Evolutionary conservation across 2,329 filamentous ascomycete genomes (phyloP), one percentile per base, ranked within the genome.

Genomic region (Alternaria burnsii): DNA sequence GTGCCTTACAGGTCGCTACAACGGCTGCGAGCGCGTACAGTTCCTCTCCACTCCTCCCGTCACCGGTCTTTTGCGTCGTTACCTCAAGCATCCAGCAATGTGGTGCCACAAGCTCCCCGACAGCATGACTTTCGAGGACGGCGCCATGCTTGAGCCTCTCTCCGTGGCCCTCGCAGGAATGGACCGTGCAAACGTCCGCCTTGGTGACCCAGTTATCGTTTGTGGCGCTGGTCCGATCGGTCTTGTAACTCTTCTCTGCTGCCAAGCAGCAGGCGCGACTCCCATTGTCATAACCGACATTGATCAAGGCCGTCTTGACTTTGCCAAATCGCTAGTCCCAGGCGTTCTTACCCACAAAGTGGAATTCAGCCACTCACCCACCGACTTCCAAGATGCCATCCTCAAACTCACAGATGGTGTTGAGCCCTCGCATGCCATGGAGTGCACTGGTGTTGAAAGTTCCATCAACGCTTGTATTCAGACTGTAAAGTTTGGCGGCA

Each of bases 61-160:
- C 30, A 87, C 91, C 9, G 95, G 94, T 36, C 86, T 98, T 65
- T 85, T 98, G 71, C 88, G 94, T 70, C 88, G 94, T 78, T 97
- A 97, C 79, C 91, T 97, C 82, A 97, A 94, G 83, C 94, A 97
- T 83, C 94, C 93, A 3, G 93, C 94, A 20, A 85, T 91, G 51
- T 97, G 94, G 93, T 97, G 94, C 82, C 93, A 97, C 84, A 97
- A 97, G 85, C 95, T 98, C 70, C 92, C 92, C 48, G 84, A 92
- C 79, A 79, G 70, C 66, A 94, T 98, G 91, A 91, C 89, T 56
- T 98, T 89, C 76, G 94, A 98, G 82, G 88, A 97, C 75, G 95
- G 94, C 54, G 91, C 94, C 14, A 85, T 97, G 81, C 84, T 98
- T 43, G 95, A 98, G 83, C 94, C 94, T 1, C 85, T 98, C 52